Evolutionary conservation across 352 stramenopile species (phyloP).

Genomic region (Phytophthora multivora): DNA sequence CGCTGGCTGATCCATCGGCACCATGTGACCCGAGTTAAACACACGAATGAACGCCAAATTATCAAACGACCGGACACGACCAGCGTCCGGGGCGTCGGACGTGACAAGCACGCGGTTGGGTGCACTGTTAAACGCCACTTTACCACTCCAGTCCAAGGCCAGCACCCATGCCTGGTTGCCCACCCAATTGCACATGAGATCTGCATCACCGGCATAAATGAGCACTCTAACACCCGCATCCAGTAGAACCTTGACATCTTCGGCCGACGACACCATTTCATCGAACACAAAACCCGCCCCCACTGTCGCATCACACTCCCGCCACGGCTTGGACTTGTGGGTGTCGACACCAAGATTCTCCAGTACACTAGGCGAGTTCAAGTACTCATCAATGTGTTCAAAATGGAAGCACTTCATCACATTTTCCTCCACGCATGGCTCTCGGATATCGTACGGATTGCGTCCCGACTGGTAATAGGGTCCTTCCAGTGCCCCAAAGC

Average conservation of each 20-base stretch:
- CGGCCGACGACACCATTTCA: constrained; percentile 95
- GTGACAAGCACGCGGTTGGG: constrained; percentile 39
- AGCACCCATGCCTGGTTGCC: constrained; percentile 96
- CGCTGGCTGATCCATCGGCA: constrained; percentile 92
- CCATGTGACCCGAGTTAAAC: constrained; percentile 95
- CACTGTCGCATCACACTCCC: constrained; percentile 93
- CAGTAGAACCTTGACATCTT: constrained; percentile 88
- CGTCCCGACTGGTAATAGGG: constrained; percentile 53
- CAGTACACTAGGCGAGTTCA: constrained; percentile 66
- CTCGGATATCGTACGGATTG: constrained; percentile 81
- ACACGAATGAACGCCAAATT: constrained; percentile 94
- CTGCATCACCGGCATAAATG: constrained; percentile 96
- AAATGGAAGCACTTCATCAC: constrained; percentile 79
- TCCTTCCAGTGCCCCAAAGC: constrained; percentile 51
- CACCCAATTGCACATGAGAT: constrained; percentile 98
- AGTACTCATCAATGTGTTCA: constrained; percentile 62
- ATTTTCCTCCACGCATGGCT: constrained; percentile 49
- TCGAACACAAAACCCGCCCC: constrained; percentile 90
- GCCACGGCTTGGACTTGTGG: constrained; percentile 73
- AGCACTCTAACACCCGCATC: constrained; percentile 76
- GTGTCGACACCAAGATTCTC: constrained; percentile 47
- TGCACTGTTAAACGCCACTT: constrained; percentile 81
- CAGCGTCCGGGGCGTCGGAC: constrained; percentile 30
- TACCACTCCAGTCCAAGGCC: constrained; percentile 92
- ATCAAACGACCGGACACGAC: constrained; percentile 52